These are phyloP conservation scores for Phellopilus nigrolimitatus DNA, from an alignment of 1,284 basidiomycete genomes.

Conservation along the genomic window DNA sequence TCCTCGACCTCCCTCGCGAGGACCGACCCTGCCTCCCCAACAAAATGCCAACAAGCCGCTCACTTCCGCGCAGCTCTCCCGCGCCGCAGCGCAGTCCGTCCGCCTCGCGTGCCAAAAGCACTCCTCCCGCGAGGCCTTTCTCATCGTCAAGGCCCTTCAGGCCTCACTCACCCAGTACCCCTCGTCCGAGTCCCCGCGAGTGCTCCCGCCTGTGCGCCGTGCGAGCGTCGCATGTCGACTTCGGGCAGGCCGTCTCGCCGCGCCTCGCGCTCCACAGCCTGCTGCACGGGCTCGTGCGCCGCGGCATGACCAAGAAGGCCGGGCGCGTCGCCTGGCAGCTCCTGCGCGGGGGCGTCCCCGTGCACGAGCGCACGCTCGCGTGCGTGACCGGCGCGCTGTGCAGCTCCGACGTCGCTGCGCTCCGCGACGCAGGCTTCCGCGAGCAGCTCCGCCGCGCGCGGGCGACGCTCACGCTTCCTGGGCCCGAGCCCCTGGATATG, in stretches of 20 bases:
- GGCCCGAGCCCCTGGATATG: conserved; percentile 21
- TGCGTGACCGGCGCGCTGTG: conserved; percentile 3
- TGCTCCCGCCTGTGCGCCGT: too few relatives aligned
- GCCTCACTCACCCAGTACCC: conserved; percentile 2
- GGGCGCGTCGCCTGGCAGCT: conserved; percentile 44
- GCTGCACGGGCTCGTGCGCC: conserved; percentile 56
- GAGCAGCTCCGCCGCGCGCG: conserved; percentile 9
- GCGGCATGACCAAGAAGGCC: conserved; percentile 44
- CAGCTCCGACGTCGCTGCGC: background rate
- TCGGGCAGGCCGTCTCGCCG: conserved; percentile 46
- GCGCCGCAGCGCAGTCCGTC: conserved; percentile 20
- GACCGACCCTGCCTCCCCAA: background rate
- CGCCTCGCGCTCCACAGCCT: conserved; percentile 57
- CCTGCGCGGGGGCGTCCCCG: conserved; percentile 44
- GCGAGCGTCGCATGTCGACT: conserved; percentile 37
- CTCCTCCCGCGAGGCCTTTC: conserved; percentile 13
- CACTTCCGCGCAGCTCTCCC: conserved; percentile 19
- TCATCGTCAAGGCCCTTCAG: conserved; percentile 16
- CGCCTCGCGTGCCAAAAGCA: conserved; percentile 17
- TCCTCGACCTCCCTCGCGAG: background rate
- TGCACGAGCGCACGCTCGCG: conserved; percentile 32
- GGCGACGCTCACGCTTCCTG: conserved; percentile 10
- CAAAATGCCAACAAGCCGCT: background rate
- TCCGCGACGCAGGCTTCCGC: conserved; percentile 6
- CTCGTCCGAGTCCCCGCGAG: too few relatives aligned